phyloP scores from a whole-genome alignment of 192 early-diverging fungal species.

The Oehlia diaphana region DNA sequence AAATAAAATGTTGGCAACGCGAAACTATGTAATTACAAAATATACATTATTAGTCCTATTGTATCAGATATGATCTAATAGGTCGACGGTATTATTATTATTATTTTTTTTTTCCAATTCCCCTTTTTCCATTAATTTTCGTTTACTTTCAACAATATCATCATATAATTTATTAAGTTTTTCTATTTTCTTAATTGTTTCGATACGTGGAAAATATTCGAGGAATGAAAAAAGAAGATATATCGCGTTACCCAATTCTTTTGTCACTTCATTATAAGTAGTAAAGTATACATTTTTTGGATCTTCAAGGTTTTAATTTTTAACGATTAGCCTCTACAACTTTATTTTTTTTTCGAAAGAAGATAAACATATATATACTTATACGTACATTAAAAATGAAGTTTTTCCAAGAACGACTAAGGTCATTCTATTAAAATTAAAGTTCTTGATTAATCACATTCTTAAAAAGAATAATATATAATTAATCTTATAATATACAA shows the following conservation, averaged over 20 bases:
- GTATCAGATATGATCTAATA: background rate
- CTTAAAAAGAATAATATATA: background rate
- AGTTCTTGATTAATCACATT: background rate
- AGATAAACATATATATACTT: background rate
- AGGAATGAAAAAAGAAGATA: background rate
- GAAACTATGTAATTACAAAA: no score
- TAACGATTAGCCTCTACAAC: no score
- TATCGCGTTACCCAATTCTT: background rate
- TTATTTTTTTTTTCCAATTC: background rate
- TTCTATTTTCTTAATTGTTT: background rate
- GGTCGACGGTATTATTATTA: background rate
- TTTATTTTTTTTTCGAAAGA: background rate
- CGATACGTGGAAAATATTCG: background rate
- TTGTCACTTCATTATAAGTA: background rate
- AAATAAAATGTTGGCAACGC: no score
- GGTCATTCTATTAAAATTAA: background rate
- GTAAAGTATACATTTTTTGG: background rate
- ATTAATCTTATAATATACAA: background rate
- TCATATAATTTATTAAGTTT: background rate
- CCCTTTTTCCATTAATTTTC: background rate
- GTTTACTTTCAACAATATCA: background rate
- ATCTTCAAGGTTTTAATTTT: conserved; percentile 5
- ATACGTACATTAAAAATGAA: background rate
- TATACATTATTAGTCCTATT: no score
- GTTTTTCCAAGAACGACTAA: background rate